Percentiles rank a stretch among this genome's conserved stretches.
Conservation (phyloP, 2,329 filamentous ascomycete species). For the Albophoma yamanashiensis region DNA sequence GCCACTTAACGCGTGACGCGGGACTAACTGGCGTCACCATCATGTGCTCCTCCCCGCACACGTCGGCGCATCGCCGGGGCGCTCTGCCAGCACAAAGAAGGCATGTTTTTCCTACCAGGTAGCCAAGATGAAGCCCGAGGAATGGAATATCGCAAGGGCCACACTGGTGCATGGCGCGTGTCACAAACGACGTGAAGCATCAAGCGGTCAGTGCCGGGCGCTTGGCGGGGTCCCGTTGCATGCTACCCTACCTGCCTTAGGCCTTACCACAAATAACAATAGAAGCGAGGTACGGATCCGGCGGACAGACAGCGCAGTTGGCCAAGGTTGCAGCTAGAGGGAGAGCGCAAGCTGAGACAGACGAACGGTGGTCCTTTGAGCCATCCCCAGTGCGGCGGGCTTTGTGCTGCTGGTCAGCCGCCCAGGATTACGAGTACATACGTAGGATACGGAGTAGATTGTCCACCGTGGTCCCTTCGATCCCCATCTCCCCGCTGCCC, state of each 20-base stretch:
- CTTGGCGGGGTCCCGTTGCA: neutral
- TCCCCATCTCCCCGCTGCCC: no score
- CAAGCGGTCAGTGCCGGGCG: neutral
- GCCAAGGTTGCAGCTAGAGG: neutral
- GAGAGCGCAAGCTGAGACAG: neutral
- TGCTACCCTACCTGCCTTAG: neutral
- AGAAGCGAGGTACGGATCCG: neutral
- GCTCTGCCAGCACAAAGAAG: neutral
- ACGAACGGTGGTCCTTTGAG: neutral
- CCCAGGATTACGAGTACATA: neutral
- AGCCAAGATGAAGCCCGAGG: neutral
- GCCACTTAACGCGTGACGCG: slow-evolving; percentile 6
- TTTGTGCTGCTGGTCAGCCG: neutral
- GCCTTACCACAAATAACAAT: neutral
- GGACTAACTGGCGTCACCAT: neutral
- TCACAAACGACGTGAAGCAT: neutral
- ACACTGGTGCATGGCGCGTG: neutral
- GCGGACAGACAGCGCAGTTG: neutral
- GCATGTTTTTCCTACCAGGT: neutral
- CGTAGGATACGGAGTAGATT: no score
- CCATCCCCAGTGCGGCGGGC: no score
- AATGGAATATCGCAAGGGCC: neutral
- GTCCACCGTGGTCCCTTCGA: no score
- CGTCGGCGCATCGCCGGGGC: neutral
- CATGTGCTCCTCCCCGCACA: neutral